Evolutionary conservation across 768 basidiomycete species (phyloP).

Genomic region (Leccinum uliginosum): DNA sequence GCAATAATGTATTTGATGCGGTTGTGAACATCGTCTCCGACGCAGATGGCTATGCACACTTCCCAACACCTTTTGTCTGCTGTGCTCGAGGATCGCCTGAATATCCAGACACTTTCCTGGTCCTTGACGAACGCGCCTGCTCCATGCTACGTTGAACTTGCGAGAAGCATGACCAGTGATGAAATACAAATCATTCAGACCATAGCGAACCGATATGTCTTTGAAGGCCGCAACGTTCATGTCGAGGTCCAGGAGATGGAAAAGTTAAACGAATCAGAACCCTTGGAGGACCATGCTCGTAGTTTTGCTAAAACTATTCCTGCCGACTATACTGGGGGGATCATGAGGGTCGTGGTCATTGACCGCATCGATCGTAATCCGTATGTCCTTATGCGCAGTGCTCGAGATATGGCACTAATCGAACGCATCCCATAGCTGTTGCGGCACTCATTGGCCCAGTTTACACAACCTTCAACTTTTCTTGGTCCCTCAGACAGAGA

Average conservation of each 20-base stretch:
- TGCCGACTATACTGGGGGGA: constrained; percentile 68
- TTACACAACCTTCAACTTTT: constrained; percentile 71
- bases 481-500: constrained; percentile 64
- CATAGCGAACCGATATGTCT: constrained; percentile 63
- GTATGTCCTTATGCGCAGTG: constrained; percentile 36
- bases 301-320: constrained; percentile 56
- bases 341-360: constrained; percentile 78
- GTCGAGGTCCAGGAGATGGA: constrained; percentile 74
- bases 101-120: constrained; percentile 76
- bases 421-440: constrained; percentile 47
- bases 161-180: constrained; percentile 57
- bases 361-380: constrained; percentile 79
- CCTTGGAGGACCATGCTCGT: constrained; percentile 44
- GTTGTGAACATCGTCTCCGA: neutral
- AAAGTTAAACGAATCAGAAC: constrained; percentile 28
- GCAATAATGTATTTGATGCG: neutral
- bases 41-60: constrained; percentile 79
- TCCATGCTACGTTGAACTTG: constrained; percentile 75
- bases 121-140: constrained; percentile 65
- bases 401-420: constrained; percentile 7
- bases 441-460: constrained; percentile 79
- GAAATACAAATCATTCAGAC: constrained; percentile 61
- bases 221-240: constrained; percentile 61
- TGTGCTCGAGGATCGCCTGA: constrained; percentile 59
- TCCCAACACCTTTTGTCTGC: constrained; percentile 82